Base-by-base conservation (phyloP, 768 basidiomycete genomes). In the Tulasnella calospora region DNA sequence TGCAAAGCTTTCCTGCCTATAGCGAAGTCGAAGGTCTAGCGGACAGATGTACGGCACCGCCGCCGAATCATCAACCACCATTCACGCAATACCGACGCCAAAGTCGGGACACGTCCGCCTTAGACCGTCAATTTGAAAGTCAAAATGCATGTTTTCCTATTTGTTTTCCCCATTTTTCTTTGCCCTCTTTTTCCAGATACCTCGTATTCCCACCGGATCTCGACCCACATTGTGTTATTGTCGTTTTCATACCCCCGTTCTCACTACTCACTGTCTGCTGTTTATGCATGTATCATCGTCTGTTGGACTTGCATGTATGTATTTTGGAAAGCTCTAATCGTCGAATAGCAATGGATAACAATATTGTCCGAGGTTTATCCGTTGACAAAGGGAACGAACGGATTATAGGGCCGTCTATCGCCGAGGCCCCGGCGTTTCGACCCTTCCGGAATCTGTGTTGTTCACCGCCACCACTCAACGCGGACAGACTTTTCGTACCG, bases 71-170 rank as follows among this genome's bases (percentile, higher is more conserved):
- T 67, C 61, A 4, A n/a, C 55, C 23, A 57, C 55, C 55, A n/a
- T 57, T 15, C 55, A 57, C 7, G 61, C 8, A 13, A 27, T 33
- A 67, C 61, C 61, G 61, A 67, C 61, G 30, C 61, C 61, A 27
- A 67, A 67, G 61, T 67, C 61, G 61, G 61, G 61, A 17, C 61
- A 67, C 61, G 61, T 67, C 61, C 61, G 61, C 30, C 61, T 67
- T 30, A 3, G 61, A 67, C 61, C 61, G 30, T 67, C 61, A 35
- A 67, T 67, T 33, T 67, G 61, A 67, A 51, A 51, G 9, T 51
- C n/a, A 3, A 8, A 51, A 51, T n/a, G n/a, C 51, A 12, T 51
- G 5, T 51, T 23, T 1, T 51, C 23, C 2, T 51, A 17, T 21
- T 21, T 47, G 10, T n/a, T 7, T 23, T 51, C 23, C 7, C 13